A percentile compares a stretch with the other conserved stretches of the same genome.
Evolutionary conservation across 2,329 filamentous ascomycete species (phyloP).

Genomic region (Eurotiales sp.): DNA sequence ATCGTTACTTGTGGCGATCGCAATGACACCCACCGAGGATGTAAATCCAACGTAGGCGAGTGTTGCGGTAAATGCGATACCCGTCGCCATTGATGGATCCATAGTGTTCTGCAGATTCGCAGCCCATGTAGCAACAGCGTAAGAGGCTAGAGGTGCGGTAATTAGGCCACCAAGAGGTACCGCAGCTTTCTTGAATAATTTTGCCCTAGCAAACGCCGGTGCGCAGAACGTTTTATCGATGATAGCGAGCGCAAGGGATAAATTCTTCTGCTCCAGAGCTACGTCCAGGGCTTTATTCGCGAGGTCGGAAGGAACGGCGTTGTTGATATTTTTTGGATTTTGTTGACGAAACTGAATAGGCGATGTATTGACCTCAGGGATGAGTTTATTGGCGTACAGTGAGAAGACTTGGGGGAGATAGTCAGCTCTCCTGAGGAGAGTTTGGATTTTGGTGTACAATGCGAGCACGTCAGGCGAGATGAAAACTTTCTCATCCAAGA

Average conservation of each 20-base stretch:
- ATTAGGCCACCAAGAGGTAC: constrained; percentile 38
- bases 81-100: constrained; percentile 69
- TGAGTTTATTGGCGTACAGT: constrained; percentile 79
- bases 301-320: constrained; percentile 67
- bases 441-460: constrained; percentile 72
- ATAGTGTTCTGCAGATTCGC: constrained; percentile 69
- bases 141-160: constrained; percentile 44
- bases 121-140: constrained; percentile 65
- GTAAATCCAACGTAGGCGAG: constrained; percentile 80
- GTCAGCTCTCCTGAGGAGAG: constrained; percentile 66
- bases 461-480: constrained; percentile 70
- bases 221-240: constrained; percentile 59
- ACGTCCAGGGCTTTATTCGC: constrained; percentile 72
- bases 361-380: constrained; percentile 59
- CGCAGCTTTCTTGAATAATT: constrained; percentile 41
- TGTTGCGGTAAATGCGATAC: constrained; percentile 74
- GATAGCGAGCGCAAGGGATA: constrained; percentile 73
- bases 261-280: constrained; percentile 73
- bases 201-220: constrained; percentile 41
- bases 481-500: constrained; percentile 72
- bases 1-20: constrained; percentile 83
- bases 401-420: constrained; percentile 75
- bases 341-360: constrained; percentile 58
- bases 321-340: constrained; percentile 65
- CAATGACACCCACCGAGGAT: constrained; percentile 75